These are phyloP conservation scores for Triticum turgidum DNA, from an alignment of 176 grass and related monocot species.

Conservation along the genomic window DNA sequence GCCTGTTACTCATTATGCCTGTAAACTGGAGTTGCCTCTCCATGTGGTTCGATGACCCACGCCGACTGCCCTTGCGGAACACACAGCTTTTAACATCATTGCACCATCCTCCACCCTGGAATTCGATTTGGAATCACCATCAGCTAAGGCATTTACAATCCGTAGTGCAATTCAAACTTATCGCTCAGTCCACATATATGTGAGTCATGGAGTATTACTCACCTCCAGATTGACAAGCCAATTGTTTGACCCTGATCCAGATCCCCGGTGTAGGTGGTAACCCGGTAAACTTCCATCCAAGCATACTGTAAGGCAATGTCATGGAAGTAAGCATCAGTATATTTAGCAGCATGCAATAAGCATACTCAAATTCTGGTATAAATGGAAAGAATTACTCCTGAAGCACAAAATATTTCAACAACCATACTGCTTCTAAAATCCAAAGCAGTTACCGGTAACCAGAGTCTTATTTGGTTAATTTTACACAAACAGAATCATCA, in stretches of 20 bases:
- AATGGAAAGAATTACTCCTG: neutral
- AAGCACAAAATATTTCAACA: neutral
- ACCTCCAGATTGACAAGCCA: slow-evolving; percentile 97
- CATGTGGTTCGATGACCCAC: slow-evolving; percentile 81
- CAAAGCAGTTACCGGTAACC: neutral
- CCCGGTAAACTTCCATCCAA: slow-evolving; percentile 91
- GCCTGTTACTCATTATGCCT: slow-evolving; percentile 81
- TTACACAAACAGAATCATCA: neutral
- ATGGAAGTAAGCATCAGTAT: neutral
- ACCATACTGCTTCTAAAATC: neutral
- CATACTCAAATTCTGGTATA: neutral
- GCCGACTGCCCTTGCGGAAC: slow-evolving; percentile 58
- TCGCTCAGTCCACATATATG: neutral
- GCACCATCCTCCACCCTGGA: slow-evolving; percentile 96
- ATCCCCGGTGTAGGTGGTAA: slow-evolving; percentile 88
- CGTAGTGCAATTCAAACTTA: neutral
- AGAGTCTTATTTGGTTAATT: neutral
- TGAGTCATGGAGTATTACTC: slow-evolving; percentile 10
- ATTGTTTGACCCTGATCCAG: slow-evolving; percentile 83
- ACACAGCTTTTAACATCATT: slow-evolving; percentile 56
- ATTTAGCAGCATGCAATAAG: neutral
- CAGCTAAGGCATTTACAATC: slow-evolving; percentile 18
- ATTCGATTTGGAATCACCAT: slow-evolving; percentile 24
- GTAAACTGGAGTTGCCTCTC: slow-evolving; percentile 67
- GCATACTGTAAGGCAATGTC: slow-evolving; percentile 57